Percentiles rank a stretch among this genome's conserved stretches.
These are phyloP conservation scores for Aspergillus ellipticus DNA, from an alignment of 495 filamentous ascomycete species.

Conservation along the genomic window DNA sequence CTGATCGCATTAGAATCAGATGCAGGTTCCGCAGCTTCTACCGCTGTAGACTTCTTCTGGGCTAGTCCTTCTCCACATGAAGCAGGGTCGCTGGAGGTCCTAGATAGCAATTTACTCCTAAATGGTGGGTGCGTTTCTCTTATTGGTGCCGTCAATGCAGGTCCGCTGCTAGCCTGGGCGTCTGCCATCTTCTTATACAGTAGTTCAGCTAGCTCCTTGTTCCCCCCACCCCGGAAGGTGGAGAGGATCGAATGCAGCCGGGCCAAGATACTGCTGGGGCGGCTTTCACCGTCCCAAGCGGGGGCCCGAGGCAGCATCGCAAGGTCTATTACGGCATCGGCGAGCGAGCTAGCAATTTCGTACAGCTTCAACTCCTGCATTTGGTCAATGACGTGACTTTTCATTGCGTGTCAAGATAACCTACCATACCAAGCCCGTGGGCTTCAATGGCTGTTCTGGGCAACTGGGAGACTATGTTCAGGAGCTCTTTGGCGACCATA, in stretches of 20 bases:
- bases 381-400: constrained; percentile 7
- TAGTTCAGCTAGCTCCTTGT: constrained; percentile 25
- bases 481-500: constrained; percentile 38
- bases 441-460: constrained; percentile 33
- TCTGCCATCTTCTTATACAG: constrained; percentile 29
- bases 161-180: constrained; percentile 8
- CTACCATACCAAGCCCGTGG: constrained; percentile 34
- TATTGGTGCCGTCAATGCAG: background rate
- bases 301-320: constrained; percentile 9
- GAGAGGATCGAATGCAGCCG: constrained; percentile 31
- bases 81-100: background rate
- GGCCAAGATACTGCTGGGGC: constrained; percentile 26
- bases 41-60: background rate
- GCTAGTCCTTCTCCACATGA: background rate
- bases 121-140: background rate
- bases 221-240: constrained; percentile 30
- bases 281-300: constrained; percentile 15
- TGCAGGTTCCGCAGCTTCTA: background rate
- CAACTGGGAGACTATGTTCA: constrained; percentile 36
- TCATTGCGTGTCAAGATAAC: background rate
- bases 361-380: constrained; percentile 43
- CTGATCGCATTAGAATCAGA: background rate
- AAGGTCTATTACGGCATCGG: constrained; percentile 35
- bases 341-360: constrained; percentile 44
- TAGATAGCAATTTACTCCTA: background rate